Base-by-base conservation (phyloP, 2,329 filamentous ascomycete genomes). In the Blastomyces gilchristii region DNA sequence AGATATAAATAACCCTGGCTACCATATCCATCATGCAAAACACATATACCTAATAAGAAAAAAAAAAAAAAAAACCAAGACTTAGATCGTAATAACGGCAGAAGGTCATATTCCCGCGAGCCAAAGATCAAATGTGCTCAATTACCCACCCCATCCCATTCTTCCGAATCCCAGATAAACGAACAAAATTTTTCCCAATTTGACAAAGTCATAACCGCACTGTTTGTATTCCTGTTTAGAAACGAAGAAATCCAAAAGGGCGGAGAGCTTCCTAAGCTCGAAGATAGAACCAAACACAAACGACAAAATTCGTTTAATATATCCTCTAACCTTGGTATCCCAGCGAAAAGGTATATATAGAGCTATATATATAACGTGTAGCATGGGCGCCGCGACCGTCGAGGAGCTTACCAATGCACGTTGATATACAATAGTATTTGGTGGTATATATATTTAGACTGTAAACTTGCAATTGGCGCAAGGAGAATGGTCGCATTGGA, bases 401-500 rank as follows among this genome's bases (percentile, higher is more conserved):
- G 37, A 43, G 18, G 37, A 57, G 5, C 8, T 37, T 37, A 1
- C 6, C 2, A 8, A 2, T 39, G 34, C 3, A 57, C 25, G 34
- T 22, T 8, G 12, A 41, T 22, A 25, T 16, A 11, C 34, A 57
- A 22, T 14, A 41, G 54, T 16, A 39, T 25, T 4, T 16, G 37
- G 37, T 11, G 18, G 34, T 25, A 37, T 16, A 11, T 12, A 12
- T 39, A 37, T 5, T 11, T n/a, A 28, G 28, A 14, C n/a, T 43
- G 54, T 11, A 8, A 39, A 28, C 18, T 22, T 63, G 39, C 64
- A 65, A 47, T 47, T 14, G 34, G 7, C 9, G 41, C 64, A 65
- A 45, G 64, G 64, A 34, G 22, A 16, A 62, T 65, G 64, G n/a
- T 58, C 34, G 56, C 64, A 65, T n/a, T 53, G 18, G 25, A 61